These are phyloP conservation scores for Tolypocladium inflatum DNA, from an alignment of 2,329 filamentous ascomycete genomes.

Conservation along the genomic window DNA sequence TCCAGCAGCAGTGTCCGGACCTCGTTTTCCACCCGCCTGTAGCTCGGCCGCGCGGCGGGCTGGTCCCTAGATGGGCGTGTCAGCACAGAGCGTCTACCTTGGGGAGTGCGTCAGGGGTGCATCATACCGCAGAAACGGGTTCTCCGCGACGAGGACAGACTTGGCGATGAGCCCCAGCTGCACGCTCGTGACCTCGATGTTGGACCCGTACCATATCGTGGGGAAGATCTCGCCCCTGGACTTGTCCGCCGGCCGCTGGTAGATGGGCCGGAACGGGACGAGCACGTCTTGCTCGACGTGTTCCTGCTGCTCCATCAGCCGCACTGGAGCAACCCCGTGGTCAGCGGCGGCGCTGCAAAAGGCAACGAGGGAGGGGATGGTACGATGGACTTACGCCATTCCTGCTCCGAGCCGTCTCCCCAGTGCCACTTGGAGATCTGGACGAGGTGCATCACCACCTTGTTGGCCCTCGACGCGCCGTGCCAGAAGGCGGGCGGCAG, in stretches of 20 bases:
- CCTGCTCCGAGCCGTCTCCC: conserved; percentile 23
- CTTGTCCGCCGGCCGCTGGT: conserved; percentile 22
- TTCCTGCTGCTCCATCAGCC: conserved; percentile 25
- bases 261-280: conserved; percentile 22
- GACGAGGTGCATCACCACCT: conserved; percentile 30
- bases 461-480: conserved; percentile 26
- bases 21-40: conserved; percentile 26
- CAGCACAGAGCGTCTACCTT: background rate
- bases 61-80: conserved; percentile 11
- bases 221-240: conserved; percentile 29
- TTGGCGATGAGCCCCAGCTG: conserved; percentile 29
- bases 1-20: conserved; percentile 27
- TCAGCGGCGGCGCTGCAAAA: background rate
- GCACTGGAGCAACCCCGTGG: conserved; percentile 12
- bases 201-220: conserved; percentile 28
- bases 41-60: conserved; percentile 17
- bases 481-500: conserved; percentile 23
- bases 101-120: no score
- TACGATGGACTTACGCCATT: conserved; percentile 29
- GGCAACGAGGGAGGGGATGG: background rate
- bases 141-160: conserved; percentile 29
- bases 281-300: conserved; percentile 23
- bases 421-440: conserved; percentile 31
- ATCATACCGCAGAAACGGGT: conserved; percentile 25
- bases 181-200: conserved; percentile 28